These are phyloP conservation scores for Syzygium aromaticum DNA, from an alignment of 345 rosid genomes.

Conservation along the genomic window DNA sequence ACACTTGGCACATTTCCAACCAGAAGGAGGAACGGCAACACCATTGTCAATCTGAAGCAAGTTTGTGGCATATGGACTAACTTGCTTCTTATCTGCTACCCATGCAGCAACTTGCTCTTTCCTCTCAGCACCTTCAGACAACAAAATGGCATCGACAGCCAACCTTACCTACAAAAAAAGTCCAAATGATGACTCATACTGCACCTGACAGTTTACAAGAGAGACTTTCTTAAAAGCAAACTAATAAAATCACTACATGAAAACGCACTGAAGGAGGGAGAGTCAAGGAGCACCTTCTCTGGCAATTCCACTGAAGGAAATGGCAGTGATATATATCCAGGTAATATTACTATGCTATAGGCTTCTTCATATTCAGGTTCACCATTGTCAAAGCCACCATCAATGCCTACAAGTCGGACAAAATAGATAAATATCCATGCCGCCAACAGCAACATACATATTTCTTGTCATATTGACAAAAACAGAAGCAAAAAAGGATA, in stretches of 20 bases:
- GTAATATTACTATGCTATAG: conserved; percentile 62
- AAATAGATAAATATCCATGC: neutral
- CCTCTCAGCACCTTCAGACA: conserved; percentile 82
- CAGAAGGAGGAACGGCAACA: conserved; percentile 72
- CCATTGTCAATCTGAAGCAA: conserved; percentile 76
- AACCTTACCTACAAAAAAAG: conserved; percentile 56
- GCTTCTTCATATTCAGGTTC: conserved; percentile 80
- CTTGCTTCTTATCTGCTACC: conserved; percentile 85
- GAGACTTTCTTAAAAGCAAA: neutral
- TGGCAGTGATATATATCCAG: conserved; percentile 56
- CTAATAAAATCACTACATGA: neutral
- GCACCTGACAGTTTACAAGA: neutral
- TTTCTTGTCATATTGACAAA: neutral
- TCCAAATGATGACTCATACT: neutral
- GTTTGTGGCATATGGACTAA: conserved; percentile 65
- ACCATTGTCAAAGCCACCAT: conserved; percentile 91
- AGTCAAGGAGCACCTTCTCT: conserved; percentile 62
- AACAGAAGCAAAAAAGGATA: neutral
- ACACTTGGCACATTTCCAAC: conserved; percentile 91
- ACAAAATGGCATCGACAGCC: conserved; percentile 76
- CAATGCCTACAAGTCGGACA: conserved; percentile 48
- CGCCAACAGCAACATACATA: neutral
- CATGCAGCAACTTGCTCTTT: conserved; percentile 89
- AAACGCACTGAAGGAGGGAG: neutral
- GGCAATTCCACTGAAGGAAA: conserved; percentile 95